phyloP scores from a whole-genome alignment of 2,329 filamentous ascomycete species.

The Ophiocordyceps camponoti-saundersi region DNA sequence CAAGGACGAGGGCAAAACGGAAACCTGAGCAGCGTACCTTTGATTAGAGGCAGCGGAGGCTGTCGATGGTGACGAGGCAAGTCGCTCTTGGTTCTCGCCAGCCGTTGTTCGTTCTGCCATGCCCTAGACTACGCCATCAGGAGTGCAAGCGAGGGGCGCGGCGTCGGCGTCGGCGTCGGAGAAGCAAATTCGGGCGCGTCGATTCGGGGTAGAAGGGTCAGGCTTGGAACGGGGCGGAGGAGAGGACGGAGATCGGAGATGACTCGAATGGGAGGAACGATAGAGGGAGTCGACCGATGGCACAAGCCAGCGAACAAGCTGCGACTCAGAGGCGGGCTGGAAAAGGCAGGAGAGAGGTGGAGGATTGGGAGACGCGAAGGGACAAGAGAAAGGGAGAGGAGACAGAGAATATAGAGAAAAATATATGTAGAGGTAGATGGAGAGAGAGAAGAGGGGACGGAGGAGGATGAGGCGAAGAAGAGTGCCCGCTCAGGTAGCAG shows the following conservation, averaged over 20 bases:
- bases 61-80: slow-evolving; percentile 23
- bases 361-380: background rate
- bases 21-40: slow-evolving; percentile 6
- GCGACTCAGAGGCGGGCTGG: background rate
- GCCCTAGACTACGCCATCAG: slow-evolving; percentile 46
- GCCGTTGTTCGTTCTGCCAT: slow-evolving; percentile 46
- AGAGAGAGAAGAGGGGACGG: background rate
- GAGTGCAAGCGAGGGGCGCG: slow-evolving; percentile 21
- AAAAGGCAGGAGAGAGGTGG: background rate
- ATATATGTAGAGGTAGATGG: background rate
- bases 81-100: slow-evolving; percentile 39
- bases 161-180: slow-evolving; percentile 3
- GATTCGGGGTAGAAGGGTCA: background rate
- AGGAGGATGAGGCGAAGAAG: background rate
- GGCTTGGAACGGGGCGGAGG: background rate
- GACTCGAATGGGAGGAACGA: background rate
- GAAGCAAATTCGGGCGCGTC: background rate
- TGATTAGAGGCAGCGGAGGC: slow-evolving; percentile 11
- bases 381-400: no score
- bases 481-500: no score
- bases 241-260: background rate
- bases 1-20: background rate
- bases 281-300: background rate
- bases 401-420: no score
- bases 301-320: background rate